These are phyloP conservation scores for Dentipellis sp. DNA, from an alignment of 768 basidiomycete genomes.

Conservation along the genomic window DNA sequence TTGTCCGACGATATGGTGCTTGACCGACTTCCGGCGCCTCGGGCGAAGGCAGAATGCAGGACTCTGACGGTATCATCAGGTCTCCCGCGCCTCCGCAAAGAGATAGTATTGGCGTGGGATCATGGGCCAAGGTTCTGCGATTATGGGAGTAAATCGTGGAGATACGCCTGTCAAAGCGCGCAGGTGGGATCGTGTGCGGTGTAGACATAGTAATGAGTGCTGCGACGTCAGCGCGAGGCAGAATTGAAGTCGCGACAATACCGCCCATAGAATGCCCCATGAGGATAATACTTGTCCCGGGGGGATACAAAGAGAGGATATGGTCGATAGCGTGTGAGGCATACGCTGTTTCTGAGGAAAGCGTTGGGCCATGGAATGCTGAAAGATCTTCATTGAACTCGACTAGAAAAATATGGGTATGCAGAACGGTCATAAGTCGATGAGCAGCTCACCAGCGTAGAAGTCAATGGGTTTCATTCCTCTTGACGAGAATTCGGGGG, in stretches of 20 bases:
- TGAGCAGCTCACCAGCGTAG: constrained; percentile 57
- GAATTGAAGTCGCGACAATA: constrained; percentile 73
- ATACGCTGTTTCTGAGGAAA: constrained; percentile 75
- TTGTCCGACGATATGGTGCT: constrained; percentile 39
- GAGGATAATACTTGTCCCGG: constrained; percentile 55
- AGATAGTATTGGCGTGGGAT: constrained; percentile 62
- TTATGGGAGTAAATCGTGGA: constrained; percentile 60
- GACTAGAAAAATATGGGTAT: constrained; percentile 33
- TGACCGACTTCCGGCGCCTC: background rate
- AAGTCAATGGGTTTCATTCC: constrained; percentile 62
- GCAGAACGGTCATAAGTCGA: background rate
- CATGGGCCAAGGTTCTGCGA: constrained; percentile 30
- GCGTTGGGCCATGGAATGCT: constrained; percentile 86
- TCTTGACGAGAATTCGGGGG: constrained; percentile 42
- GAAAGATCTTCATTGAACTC: constrained; percentile 98
- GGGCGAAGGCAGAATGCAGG: constrained; percentile 47
- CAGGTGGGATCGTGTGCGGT: constrained; percentile 82
- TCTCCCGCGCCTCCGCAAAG: constrained; percentile 91
- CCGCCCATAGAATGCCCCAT: constrained; percentile 99
- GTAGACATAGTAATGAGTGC: constrained; percentile 95
- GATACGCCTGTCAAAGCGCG: constrained; percentile 75
- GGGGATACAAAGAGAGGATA: constrained; percentile 70
- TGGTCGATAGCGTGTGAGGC: constrained; percentile 61
- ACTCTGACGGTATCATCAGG: constrained; percentile 85
- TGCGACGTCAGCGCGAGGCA: constrained; percentile 58